phyloP scores from a whole-genome alignment of 2,329 filamentous ascomycete genomes.

The Arthrobotrys pseudoclavata region DNA sequence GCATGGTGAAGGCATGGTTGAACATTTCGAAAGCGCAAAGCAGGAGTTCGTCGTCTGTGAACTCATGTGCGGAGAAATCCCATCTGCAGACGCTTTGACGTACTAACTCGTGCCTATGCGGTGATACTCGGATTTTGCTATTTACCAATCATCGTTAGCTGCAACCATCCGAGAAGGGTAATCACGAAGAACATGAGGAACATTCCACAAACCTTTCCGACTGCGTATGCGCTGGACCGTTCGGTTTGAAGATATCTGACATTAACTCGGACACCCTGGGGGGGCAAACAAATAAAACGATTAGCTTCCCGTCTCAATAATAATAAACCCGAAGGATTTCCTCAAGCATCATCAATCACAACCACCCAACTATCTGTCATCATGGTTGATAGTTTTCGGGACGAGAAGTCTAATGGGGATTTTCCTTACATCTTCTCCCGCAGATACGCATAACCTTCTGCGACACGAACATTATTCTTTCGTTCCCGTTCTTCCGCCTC shows the following conservation, averaged over 20 bases:
- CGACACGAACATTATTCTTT: constrained; percentile 60
- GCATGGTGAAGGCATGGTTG: constrained; percentile 84
- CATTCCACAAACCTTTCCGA: constrained; percentile 71
- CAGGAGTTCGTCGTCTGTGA: constrained; percentile 89
- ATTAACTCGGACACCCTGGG: constrained; percentile 82
- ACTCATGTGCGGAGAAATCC: constrained; percentile 91
- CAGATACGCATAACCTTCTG: constrained; percentile 86
- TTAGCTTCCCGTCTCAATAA: constrained; percentile 47
- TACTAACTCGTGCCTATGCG: constrained; percentile 76
- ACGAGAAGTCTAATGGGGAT: constrained; percentile 56
- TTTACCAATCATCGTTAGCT: constrained; percentile 55
- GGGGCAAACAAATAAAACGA: constrained; percentile 57
- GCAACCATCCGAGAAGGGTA: constrained; percentile 31
- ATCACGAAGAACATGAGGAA: constrained; percentile 38
- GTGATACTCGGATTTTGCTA: constrained; percentile 76
- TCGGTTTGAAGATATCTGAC: constrained; percentile 85
- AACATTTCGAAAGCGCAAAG: constrained; percentile 90
- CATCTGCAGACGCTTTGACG: constrained; percentile 80
- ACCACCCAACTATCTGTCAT: constrained; percentile 34
- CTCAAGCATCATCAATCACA: constrained; percentile 23
- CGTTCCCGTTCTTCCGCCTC: constrained; percentile 60
- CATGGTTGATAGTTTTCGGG: constrained; percentile 48
- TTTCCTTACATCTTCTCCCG: constrained; percentile 81
- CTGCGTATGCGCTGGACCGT: constrained; percentile 74
- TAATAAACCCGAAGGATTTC: constrained; percentile 40